phyloP scores from a whole-genome alignment of 179 eudicot genomes.

The Camellia oleifera region DNA sequence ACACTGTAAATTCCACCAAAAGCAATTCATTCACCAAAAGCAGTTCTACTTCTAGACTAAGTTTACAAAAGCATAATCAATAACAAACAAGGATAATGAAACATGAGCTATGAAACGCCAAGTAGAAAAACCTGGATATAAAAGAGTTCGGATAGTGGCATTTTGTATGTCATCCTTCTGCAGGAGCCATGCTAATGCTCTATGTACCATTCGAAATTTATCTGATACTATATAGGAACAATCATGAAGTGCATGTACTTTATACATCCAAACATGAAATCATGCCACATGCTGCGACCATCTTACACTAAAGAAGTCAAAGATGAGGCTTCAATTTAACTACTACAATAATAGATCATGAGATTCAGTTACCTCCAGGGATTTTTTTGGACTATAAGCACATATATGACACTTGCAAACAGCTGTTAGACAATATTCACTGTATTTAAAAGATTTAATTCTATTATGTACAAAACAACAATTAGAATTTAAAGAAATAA shows the following conservation, averaged over 20 bases:
- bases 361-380: conserved; percentile 71
- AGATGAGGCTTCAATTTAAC: not conserved
- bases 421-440: conserved; percentile 17
- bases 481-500: too few species aligned
- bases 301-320: conserved; percentile 10
- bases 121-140: not conserved
- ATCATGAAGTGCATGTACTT: not conserved
- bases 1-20: too few species aligned
- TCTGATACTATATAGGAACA: not conserved
- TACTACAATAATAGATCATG: too few species aligned
- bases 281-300: not conserved
- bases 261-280: not conserved
- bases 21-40: too few species aligned
- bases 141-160: not conserved
- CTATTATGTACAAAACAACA: too few species aligned
- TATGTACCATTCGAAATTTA: not conserved
- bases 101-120: not conserved
- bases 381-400: conserved; percentile 92
- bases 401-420: conserved; percentile 96
- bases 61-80: too few species aligned
- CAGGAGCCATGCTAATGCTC: not conserved
- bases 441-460: too few species aligned
- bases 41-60: not conserved
- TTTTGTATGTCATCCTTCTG: not conserved
- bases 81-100: not conserved